These are phyloP conservation scores for Onygena corvina DNA, from an alignment of 2,329 filamentous ascomycete species.

Conservation along the genomic window DNA sequence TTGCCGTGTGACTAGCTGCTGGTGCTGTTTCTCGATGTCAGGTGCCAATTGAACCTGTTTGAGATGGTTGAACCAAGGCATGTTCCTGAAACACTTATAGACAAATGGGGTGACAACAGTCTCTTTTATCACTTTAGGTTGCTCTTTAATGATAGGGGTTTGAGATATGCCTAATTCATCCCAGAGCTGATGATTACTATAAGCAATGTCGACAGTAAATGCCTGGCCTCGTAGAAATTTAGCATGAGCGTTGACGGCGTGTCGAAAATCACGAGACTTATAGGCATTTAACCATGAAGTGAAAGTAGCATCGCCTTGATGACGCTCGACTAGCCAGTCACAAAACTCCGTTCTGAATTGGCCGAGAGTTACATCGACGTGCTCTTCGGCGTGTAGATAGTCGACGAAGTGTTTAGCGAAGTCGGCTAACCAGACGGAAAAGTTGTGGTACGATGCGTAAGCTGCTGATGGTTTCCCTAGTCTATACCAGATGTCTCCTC, in stretches of 20 bases:
- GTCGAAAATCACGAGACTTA: conserved; percentile 49
- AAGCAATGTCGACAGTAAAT: conserved; percentile 36
- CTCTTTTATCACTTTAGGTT: conserved; percentile 11
- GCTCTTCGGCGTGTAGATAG: conserved; percentile 37
- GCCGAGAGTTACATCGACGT: conserved; percentile 36
- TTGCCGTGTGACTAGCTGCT: conserved; percentile 8
- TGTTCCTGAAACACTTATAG: conserved; percentile 49
- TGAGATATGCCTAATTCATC: conserved; percentile 34
- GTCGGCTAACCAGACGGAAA: conserved; percentile 60
- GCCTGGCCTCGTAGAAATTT: conserved; percentile 56
- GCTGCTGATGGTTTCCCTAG: conserved; percentile 45
- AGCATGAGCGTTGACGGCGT: conserved; percentile 47
- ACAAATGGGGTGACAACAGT: conserved; percentile 64
- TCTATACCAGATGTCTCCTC: conserved; percentile 49
- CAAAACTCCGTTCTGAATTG: conserved; percentile 50
- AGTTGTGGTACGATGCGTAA: conserved; percentile 50
- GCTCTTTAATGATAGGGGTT: conserved; percentile 23
- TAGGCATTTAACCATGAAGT: conserved; percentile 44
- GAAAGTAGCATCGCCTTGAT: conserved; percentile 37
- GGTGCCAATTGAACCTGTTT: conserved; percentile 24
- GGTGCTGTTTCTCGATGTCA: conserved; percentile 28
- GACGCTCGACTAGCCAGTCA: conserved; percentile 42
- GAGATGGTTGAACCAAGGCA: conserved; percentile 42
- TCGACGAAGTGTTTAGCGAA: conserved; percentile 62
- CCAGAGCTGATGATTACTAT: conserved; percentile 41